Conservation (phyloP, 495 filamentous ascomycete species). For the Trichoderma erinaceum region DNA sequence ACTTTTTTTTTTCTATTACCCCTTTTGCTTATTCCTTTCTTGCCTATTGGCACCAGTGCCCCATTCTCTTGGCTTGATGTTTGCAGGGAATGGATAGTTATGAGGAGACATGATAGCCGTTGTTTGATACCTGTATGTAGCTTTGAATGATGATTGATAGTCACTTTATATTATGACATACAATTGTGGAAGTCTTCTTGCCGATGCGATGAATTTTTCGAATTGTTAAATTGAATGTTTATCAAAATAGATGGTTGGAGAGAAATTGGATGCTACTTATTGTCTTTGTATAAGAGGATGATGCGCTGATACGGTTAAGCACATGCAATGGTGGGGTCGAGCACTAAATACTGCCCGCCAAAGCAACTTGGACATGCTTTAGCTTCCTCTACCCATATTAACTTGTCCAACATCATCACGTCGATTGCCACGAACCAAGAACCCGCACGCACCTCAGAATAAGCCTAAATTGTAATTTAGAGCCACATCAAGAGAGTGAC, state of each 20-base stretch:
- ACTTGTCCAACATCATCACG: neutral
- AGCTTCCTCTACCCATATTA: neutral
- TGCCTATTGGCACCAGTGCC: neutral
- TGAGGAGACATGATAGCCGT: slow-evolving; percentile 7
- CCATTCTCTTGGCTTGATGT: neutral
- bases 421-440: neutral
- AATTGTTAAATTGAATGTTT: neutral
- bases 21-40: neutral
- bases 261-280: neutral
- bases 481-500: neutral
- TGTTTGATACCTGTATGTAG: slow-evolving; percentile 14
- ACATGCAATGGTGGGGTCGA: too few species aligned
- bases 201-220: too few species aligned
- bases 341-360: too few species aligned
- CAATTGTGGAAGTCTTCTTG: neutral
- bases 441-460: neutral
- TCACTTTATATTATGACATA: neutral
- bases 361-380: neutral
- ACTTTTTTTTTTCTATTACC: neutral
- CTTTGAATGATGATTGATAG: slow-evolving; percentile 8
- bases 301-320: neutral
- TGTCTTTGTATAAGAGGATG: neutral
- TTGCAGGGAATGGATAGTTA: slow-evolving; percentile 1
- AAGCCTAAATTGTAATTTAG: neutral
- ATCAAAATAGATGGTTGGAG: neutral